A percentile compares a stretch with the other conserved stretches of the same genome.
phyloP scores from a whole-genome alignment of 805 yeast genomes.

The Cyberlindnera xishuangbannaensis region DNA sequence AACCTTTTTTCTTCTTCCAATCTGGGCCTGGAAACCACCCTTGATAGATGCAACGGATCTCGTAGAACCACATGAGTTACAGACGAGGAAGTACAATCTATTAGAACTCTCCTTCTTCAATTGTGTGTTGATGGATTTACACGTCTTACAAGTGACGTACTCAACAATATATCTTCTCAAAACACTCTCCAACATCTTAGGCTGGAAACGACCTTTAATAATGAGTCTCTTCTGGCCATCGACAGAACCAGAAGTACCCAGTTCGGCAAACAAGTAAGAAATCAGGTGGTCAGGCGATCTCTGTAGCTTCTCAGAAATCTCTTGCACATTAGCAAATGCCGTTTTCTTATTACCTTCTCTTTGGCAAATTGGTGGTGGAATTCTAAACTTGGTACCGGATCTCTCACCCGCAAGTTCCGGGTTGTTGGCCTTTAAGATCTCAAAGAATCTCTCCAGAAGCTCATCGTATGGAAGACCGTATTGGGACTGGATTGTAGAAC shows the following conservation, averaged over 20 bases:
- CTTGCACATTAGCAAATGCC: slow-evolving; percentile 92
- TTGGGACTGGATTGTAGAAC: slow-evolving; percentile 33
- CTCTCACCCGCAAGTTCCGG: slow-evolving; percentile 98
- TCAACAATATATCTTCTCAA: slow-evolving; percentile 94
- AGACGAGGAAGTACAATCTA: slow-evolving; percentile 94
- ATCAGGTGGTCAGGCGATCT: slow-evolving; percentile 96
- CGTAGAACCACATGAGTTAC: slow-evolving; percentile 97
- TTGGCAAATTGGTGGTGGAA: slow-evolving; percentile 94
- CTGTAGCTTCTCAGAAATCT: slow-evolving; percentile 88
- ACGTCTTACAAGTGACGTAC: slow-evolving; percentile 97
- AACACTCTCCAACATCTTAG: slow-evolving; percentile 94
- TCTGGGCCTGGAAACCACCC: slow-evolving; percentile 99
- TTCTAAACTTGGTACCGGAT: slow-evolving; percentile 84
- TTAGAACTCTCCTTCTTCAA: slow-evolving; percentile 92
- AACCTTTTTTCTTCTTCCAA: slow-evolving; percentile 79
- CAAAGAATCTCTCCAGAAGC: slow-evolving; percentile 79
- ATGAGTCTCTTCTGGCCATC: slow-evolving; percentile 97
- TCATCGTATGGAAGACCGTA: slow-evolving; percentile 69
- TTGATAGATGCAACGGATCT: slow-evolving; percentile 96
- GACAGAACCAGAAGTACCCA: slow-evolving; percentile 99
- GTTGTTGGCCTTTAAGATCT: slow-evolving; percentile 81
- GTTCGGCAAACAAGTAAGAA: slow-evolving; percentile 93
- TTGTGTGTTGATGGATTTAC: slow-evolving; percentile 96
- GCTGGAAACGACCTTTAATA: slow-evolving; percentile 97
- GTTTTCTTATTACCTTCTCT: slow-evolving; percentile 98